Base-by-base conservation (phyloP, 495 filamentous ascomycete genomes). In the Glonium stellatum region DNA sequence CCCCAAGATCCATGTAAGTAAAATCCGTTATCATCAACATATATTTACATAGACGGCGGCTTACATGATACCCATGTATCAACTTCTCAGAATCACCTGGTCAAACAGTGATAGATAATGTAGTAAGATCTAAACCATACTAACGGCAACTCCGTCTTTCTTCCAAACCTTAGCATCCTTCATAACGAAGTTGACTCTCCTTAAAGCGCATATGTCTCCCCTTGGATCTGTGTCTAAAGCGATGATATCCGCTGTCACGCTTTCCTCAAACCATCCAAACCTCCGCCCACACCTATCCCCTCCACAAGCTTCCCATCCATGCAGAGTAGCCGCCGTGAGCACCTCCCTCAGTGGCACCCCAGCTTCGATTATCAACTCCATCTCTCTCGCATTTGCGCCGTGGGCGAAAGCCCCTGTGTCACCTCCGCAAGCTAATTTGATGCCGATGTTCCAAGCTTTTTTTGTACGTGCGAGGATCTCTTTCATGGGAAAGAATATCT, bases 261-360 rank as follows among this genome's bases (percentile, higher is more conserved):
- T 78, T 52, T 71, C 62, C 49, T 74, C 75, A 39, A 80, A 60
- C 67, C 71, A 77, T 15, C 80, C 80, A 66, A 82, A 80, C 48
- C 70, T 67, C 39, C 71, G 72, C 1, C 79, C 80, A 46, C 73
- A 78, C 13, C 66, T 67, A 19, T 81, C 77, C 10, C 69, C 72
- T 0, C 80, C 80, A 55, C 79, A 81, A 1, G 77, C 74, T 39
- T 79, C 72, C 80, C 80, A 82, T 0, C 80, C 80, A 27, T 67
- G 67, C 12, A 79, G 55, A 0, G 78, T 81, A 18, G 68, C 73
- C 34, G 76, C 73, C 18, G 72, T 71, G 36, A 82, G 67, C 0
- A 75, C 71, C 44, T 79, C 77, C 52, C 70, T 75, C 1, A 81
- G 42, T 0, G 78, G 74, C 15, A 82, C 66, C 3, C 77, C 79